Conservation (phyloP, 176 grass and related monocot genomes). For the Oryza officinalis region DNA sequence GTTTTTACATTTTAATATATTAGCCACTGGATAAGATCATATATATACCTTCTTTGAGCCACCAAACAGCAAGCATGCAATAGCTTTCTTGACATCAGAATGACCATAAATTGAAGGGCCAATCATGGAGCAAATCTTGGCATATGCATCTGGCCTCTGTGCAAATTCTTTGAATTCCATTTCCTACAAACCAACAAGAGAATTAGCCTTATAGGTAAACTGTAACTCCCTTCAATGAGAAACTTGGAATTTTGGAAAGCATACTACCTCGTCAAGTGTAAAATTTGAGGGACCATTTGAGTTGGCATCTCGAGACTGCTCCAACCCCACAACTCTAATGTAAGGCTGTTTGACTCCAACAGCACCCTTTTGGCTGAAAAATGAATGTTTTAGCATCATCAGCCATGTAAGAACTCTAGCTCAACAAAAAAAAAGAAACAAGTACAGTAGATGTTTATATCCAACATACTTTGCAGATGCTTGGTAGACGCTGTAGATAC, state of each 20-base stretch:
- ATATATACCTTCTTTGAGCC: slow-evolving; percentile 89
- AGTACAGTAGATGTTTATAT: not conserved
- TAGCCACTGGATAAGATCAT: not conserved
- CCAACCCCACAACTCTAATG: slow-evolving; percentile 91
- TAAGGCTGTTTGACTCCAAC: slow-evolving; percentile 97
- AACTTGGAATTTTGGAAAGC: not conserved
- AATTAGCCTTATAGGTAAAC: not conserved
- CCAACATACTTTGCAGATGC: slow-evolving; percentile 74
- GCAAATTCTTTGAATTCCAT: slow-evolving; percentile 98
- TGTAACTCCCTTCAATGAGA: not conserved
- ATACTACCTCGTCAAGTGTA: slow-evolving; percentile 76
- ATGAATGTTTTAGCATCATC: not conserved
- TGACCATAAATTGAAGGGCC: slow-evolving; percentile 94
- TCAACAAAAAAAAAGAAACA: slow-evolving; percentile 1
- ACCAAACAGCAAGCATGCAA: slow-evolving; percentile 87
- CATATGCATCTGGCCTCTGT: slow-evolving; percentile 87
- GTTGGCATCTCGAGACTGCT: slow-evolving; percentile 82
- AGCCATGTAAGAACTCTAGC: not conserved
- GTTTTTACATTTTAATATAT: not conserved
- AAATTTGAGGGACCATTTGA: slow-evolving; percentile 71
- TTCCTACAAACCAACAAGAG: slow-evolving; percentile 47
- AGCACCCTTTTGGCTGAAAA: slow-evolving; percentile 77
- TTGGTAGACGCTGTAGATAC: slow-evolving; percentile 93
- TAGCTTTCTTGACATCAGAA: slow-evolving; percentile 87
- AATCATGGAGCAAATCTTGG: slow-evolving; percentile 81